Evolutionary conservation across 768 basidiomycete species (phyloP).

Genomic region (Leccinum fibrillosum): DNA sequence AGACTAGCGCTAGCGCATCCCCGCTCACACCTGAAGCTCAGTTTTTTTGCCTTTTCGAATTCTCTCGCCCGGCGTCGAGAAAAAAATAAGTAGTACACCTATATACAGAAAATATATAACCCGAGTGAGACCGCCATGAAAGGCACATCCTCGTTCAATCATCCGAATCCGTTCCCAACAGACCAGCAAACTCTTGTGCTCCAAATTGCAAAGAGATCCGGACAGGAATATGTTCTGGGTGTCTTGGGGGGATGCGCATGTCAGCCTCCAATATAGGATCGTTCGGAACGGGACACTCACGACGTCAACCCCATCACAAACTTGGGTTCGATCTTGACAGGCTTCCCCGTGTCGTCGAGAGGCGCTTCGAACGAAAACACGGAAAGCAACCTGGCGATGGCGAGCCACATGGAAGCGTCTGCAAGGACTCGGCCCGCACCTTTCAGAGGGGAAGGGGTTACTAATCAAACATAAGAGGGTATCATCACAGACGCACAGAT

Average conservation of each 20-base stretch:
- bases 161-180: neutral
- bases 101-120: neutral
- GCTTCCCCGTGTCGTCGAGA: neutral
- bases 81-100: neutral
- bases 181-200: neutral
- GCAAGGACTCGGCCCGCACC: conserved; percentile 3
- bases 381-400: conserved; percentile 1
- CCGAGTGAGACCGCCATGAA: too few species aligned
- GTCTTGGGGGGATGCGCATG: neutral
- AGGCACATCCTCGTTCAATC: neutral
- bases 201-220: neutral
- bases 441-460: neutral
- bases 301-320: conserved; percentile 3
- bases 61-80: too few species aligned
- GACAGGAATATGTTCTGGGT: conserved; percentile 1
- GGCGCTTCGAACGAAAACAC: conserved; percentile 7
- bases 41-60: rapidly evolving
- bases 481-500: conserved; percentile 1
- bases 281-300: too few species aligned
- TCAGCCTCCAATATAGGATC: neutral
- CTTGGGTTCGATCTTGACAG: neutral
- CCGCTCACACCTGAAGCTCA: too few species aligned
- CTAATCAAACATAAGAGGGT: neutral
- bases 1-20: too few species aligned
- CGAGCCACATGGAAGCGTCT: conserved; percentile 2